Evolutionary conservation across 768 basidiomycete genomes (phyloP).

Genomic region (Macrolepiota albuminosa): DNA sequence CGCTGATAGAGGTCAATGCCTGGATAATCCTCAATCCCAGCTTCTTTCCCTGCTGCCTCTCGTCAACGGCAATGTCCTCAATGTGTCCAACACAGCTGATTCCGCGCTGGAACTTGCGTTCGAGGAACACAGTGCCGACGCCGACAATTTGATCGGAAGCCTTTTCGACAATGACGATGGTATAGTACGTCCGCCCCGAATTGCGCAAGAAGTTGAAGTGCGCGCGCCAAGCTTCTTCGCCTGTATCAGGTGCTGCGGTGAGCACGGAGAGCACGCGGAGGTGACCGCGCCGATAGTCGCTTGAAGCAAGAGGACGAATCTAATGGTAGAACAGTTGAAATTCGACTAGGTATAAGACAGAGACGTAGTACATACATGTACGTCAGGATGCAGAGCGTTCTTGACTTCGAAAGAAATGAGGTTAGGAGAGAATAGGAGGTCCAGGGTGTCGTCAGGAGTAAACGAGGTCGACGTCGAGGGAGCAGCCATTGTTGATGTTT

Average conservation of each 20-base stretch:
- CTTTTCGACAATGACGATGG: slow-evolving; percentile 79
- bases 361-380: slow-evolving; percentile 23
- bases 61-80: slow-evolving; percentile 97
- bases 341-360: background rate
- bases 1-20: slow-evolving; percentile 79
- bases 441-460: slow-evolving; percentile 62
- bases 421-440: slow-evolving; percentile 72
- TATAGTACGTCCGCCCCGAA: slow-evolving; percentile 66
- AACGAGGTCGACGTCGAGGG: slow-evolving; percentile 22
- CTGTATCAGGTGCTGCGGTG: slow-evolving; percentile 61
- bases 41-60: slow-evolving; percentile 85
- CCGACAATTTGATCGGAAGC: slow-evolving; percentile 75
- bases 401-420: slow-evolving; percentile 67
- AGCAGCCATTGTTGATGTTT: slow-evolving; percentile 8
- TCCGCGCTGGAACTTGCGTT: slow-evolving; percentile 89
- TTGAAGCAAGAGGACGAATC: slow-evolving; percentile 89
- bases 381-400: slow-evolving; percentile 52
- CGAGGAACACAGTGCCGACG: slow-evolving; percentile 80
- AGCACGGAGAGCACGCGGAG: slow-evolving; percentile 79
- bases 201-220: slow-evolving; percentile 62
- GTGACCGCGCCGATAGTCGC: slow-evolving; percentile 81
- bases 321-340: slow-evolving; percentile 22
- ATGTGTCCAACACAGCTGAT: slow-evolving; percentile 92
- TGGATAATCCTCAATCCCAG: slow-evolving; percentile 86
- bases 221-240: slow-evolving; percentile 60